These are phyloP conservation scores for Oryza glumipatula DNA, from an alignment of 176 grass and related monocot species.

Conservation along the genomic window DNA sequence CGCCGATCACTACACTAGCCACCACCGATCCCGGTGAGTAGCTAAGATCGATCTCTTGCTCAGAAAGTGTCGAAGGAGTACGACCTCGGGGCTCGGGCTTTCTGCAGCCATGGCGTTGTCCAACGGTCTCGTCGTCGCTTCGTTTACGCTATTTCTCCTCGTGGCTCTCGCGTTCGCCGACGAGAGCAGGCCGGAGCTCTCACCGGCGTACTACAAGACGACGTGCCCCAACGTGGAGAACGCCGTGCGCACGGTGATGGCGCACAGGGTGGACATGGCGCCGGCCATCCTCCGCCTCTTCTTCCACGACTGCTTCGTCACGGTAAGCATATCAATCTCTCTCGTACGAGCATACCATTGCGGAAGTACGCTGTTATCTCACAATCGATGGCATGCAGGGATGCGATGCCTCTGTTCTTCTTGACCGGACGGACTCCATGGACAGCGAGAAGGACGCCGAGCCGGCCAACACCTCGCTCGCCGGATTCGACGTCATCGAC, in stretches of 20 bases:
- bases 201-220: slow-evolving; percentile 45
- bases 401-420: slow-evolving; percentile 62
- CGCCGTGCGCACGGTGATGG: slow-evolving; percentile 45
- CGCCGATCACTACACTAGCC: too few relatives aligned
- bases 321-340: slow-evolving; percentile 26
- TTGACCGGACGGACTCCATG: slow-evolving; percentile 43
- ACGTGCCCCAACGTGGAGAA: slow-evolving; percentile 50
- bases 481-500: slow-evolving; percentile 60
- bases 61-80: too few relatives aligned
- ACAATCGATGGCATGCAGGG: slow-evolving; percentile 31
- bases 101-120: neutral
- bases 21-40: too few relatives aligned
- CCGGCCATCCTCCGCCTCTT: slow-evolving; percentile 77
- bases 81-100: too few relatives aligned
- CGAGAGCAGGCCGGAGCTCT: slow-evolving; percentile 15
- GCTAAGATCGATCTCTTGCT: too few relatives aligned
- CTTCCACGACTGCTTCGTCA: slow-evolving; percentile 84
- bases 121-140: neutral
- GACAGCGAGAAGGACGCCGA: slow-evolving; percentile 53
- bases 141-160: neutral
- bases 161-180: neutral
- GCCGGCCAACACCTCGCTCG: slow-evolving; percentile 36
- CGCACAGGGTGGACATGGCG: slow-evolving; percentile 44
- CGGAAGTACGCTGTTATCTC: too few relatives aligned
- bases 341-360: too few relatives aligned